Conservation (phyloP, 108 stramenopile species). For the Pseudonitzschia delicatissima region DNA sequence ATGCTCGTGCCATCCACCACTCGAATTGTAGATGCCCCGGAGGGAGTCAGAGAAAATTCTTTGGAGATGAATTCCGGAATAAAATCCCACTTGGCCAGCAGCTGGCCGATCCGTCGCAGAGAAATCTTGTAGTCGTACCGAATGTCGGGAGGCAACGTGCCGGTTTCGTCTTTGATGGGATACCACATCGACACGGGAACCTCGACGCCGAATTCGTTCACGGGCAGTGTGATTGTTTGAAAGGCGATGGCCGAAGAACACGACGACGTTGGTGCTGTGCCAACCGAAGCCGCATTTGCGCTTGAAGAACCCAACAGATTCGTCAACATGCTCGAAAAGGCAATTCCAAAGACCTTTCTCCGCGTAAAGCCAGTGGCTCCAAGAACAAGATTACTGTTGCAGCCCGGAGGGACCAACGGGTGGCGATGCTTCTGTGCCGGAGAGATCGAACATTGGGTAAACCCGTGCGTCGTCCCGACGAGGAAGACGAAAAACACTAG, state of each 20-base stretch:
- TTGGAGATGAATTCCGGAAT: slow-evolving; percentile 59
- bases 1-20: slow-evolving; percentile 16
- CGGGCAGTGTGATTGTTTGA: slow-evolving; percentile 19
- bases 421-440: too few species aligned
- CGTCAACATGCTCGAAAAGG: not conserved
- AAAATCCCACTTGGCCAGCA: slow-evolving; percentile 67
- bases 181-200: slow-evolving; percentile 65
- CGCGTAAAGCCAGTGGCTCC: not conserved
- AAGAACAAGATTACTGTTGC: too few species aligned
- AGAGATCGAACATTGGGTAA: too few species aligned
- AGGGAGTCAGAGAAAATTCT: slow-evolving; percentile 46
- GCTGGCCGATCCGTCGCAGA: slow-evolving; percentile 57
- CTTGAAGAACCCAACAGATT: not conserved
- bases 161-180: slow-evolving; percentile 16
- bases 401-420: not conserved
- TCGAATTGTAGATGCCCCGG: slow-evolving; percentile 3
- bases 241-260: slow-evolving; percentile 23
- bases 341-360: not conserved
- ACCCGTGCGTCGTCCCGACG: not conserved
- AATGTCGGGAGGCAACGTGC: not conserved
- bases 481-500: not conserved
- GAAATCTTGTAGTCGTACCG: slow-evolving; percentile 67
- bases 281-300: not conserved
- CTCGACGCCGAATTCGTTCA: slow-evolving; percentile 28
- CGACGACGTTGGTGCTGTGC: not conserved